phyloP scores from a whole-genome alignment of 495 filamentous ascomycete genomes.

The Massariosphaeria phaeospora region DNA sequence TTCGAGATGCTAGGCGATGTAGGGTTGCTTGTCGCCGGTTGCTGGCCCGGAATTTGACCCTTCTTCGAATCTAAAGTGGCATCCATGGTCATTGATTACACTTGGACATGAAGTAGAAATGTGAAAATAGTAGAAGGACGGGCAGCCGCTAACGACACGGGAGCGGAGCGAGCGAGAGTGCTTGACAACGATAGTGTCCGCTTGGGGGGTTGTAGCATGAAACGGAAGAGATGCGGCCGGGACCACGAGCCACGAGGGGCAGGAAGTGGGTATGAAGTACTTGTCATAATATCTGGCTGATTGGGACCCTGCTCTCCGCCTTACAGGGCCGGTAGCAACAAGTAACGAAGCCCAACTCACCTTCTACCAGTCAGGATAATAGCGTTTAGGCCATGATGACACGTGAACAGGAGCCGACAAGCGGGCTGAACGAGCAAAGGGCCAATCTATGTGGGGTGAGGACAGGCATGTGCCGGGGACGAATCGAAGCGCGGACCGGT shows the following conservation, averaged over 20 bases:
- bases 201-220: slow-evolving; percentile 4
- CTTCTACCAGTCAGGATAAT: slow-evolving; percentile 5
- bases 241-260: slow-evolving; percentile 1
- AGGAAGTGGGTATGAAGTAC: slow-evolving; percentile 1
- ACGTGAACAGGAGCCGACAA: slow-evolving; percentile 9
- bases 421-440: background rate
- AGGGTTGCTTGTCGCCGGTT: background rate
- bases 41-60: background rate
- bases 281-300: slow-evolving; percentile 27
- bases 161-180: background rate
- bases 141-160: background rate
- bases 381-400: slow-evolving; percentile 14
- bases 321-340: background rate
- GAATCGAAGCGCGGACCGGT: slow-evolving; percentile 1
- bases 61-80: slow-evolving; percentile 15
- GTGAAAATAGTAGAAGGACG: background rate
- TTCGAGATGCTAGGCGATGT: slow-evolving; percentile 23
- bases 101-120: slow-evolving; percentile 1
- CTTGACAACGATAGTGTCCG: background rate
- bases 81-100: slow-evolving; percentile 22
- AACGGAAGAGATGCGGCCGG: slow-evolving; percentile 8
- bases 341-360: slow-evolving; percentile 12
- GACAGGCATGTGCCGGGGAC: background rate
- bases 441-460: slow-evolving; percentile 2
- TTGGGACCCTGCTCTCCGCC: slow-evolving; percentile 16